Base-by-base conservation (phyloP, 2,329 filamentous ascomycete species). In the Camillea tinctor region DNA sequence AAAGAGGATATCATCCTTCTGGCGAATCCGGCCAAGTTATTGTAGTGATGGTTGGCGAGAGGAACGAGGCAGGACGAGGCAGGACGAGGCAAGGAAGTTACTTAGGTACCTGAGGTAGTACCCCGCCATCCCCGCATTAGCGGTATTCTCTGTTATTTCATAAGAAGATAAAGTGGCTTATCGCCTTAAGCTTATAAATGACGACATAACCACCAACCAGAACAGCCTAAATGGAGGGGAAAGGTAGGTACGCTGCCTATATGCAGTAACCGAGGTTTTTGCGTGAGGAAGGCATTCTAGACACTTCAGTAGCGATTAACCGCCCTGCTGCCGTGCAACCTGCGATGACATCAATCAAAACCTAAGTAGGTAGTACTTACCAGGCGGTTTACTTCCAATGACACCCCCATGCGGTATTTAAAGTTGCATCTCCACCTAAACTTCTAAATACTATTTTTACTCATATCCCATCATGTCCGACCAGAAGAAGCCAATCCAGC, bases 401-500 rank as follows among this genome's bases (percentile, higher is more conserved):
- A n/a, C n/a, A n/a, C n/a, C n/a, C n/a, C n/a, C n/a, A n/a, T n/a
- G n/a, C n/a, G n/a, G n/a, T n/a, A n/a, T n/a, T n/a, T n/a, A n/a
- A n/a, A n/a, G n/a, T n/a, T n/a, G n/a, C n/a, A 44, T 44, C 17
- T n/a, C 1, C 17, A 17, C 21, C 21, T 24, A 20, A 22, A 24
- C 19, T 55, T 59, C 21, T 48, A 26, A 17, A 5, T 21, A 30
- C 55, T 23, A 20, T 24, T 22, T 21, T 23, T 49, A 49, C 24
- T 49, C 13, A 26, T 24, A 11, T 44, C 13, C 17, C 50, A 56
- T 51, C 57, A 68, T 67, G 65, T 66, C 68, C 5, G 66, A 69
- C 44, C 71, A 69, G 0, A 44, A 61, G 23, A 44, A 61, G 23
- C 70, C 70, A 8, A 58, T 61, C 44, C 70, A 71, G 50, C 69